Conservation (phyloP, 345 rosid genomes). For the Noccaea bulbosa region DNA sequence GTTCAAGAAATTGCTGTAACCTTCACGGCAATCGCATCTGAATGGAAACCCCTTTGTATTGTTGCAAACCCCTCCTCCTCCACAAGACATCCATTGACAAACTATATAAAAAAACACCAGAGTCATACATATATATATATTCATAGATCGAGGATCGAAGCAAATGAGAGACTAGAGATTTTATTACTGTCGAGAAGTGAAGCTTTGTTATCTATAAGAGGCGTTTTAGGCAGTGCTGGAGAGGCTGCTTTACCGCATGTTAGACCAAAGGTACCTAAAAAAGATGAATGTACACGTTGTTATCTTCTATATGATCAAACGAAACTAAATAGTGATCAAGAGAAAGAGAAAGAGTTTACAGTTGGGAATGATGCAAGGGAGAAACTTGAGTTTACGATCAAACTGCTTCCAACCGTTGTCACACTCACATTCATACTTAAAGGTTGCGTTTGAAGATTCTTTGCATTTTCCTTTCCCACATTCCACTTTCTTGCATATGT, state of each 20-base stretch:
- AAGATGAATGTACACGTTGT: neutral
- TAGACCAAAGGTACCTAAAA: slow-evolving; percentile 60
- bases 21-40: slow-evolving; percentile 60
- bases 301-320: slow-evolving; percentile 15
- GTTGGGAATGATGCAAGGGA: slow-evolving; percentile 83
- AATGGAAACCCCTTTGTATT: slow-evolving; percentile 51
- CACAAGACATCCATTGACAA: slow-evolving; percentile 73
- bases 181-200: slow-evolving; percentile 64
- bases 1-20: slow-evolving; percentile 70
- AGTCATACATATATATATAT: neutral
- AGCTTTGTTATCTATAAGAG: slow-evolving; percentile 36
- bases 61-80: slow-evolving; percentile 74
- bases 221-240: slow-evolving; percentile 32
- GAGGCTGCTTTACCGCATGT: slow-evolving; percentile 56
- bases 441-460: slow-evolving; percentile 44
- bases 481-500: slow-evolving; percentile 56
- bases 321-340: neutral
- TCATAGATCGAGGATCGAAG: neutral
- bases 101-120: slow-evolving; percentile 42
- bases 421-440: slow-evolving; percentile 63
- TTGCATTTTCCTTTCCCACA: slow-evolving; percentile 79
- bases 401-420: slow-evolving; percentile 75
- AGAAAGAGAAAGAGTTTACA: slow-evolving; percentile 53
- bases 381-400: slow-evolving; percentile 58
- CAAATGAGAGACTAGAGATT: slow-evolving; percentile 17